Percentiles rank a stretch among this genome's conserved stretches.
Conservation (phyloP, 2,329 filamentous ascomycete genomes). For the Aureobasidium sp. region DNA sequence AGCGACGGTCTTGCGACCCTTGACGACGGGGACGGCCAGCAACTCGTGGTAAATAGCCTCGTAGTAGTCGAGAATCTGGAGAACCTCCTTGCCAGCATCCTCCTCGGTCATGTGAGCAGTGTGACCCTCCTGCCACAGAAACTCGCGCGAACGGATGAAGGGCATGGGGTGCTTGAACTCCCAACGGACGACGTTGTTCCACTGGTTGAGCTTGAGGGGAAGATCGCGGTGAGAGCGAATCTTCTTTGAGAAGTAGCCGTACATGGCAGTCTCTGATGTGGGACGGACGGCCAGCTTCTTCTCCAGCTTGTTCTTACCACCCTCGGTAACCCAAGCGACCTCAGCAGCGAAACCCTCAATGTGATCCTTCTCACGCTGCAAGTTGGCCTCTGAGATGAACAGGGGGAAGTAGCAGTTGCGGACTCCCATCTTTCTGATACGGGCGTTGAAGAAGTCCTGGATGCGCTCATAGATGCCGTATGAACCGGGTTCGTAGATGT, state of each 20-base stretch:
- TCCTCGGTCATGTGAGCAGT: conserved; percentile 83
- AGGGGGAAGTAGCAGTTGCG: conserved; percentile 96
- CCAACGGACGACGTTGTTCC: conserved; percentile 94
- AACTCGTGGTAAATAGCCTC: conserved; percentile 88
- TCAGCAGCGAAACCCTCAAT: conserved; percentile 97
- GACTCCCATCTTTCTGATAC: conserved; percentile 86
- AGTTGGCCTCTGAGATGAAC: conserved; percentile 85
- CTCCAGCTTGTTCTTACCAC: conserved; percentile 88
- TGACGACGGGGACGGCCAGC: conserved; percentile 88
- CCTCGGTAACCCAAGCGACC: conserved; percentile 82
- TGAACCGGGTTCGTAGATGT: conserved; percentile 72
- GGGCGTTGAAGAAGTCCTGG: conserved; percentile 50
- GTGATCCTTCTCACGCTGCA: conserved; percentile 85
- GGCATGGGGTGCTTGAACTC: conserved; percentile 86
- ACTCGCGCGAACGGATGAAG: conserved; percentile 89
- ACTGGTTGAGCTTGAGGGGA: conserved; percentile 90
- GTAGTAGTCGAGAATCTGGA: conserved; percentile 90
- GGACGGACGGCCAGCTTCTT: conserved; percentile 65
- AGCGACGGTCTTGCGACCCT: conserved; percentile 90
- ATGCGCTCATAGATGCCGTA: conserved; percentile 64
- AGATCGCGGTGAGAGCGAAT: conserved; percentile 94
- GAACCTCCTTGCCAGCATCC: conserved; percentile 74
- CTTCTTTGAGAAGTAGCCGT: conserved; percentile 93
- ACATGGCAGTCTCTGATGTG: conserved; percentile 77
- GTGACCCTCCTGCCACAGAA: conserved; percentile 97